These are phyloP conservation scores for Cercospora zeina DNA, from an alignment of 2,329 filamentous ascomycete species.

Conservation along the genomic window DNA sequence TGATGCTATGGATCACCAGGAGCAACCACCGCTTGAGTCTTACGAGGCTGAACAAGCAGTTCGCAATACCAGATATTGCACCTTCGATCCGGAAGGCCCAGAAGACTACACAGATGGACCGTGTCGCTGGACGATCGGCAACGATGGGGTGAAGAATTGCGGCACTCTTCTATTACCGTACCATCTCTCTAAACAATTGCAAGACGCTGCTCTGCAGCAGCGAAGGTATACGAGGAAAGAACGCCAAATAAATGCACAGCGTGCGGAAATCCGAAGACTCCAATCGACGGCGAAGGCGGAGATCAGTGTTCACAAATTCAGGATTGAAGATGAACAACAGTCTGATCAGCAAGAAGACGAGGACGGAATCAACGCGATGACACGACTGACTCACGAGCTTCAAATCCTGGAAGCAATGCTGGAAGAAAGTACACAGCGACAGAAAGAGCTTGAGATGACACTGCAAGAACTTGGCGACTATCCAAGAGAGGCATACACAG, in stretches of 20 bases:
- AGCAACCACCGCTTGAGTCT: background rate
- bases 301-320: slow-evolving; percentile 12
- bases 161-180: slow-evolving; percentile 11
- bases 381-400: background rate
- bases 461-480: background rate
- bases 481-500: background rate
- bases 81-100: background rate
- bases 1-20: background rate
- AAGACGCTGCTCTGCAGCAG: background rate
- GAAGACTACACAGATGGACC: slow-evolving; percentile 16
- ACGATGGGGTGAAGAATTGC: slow-evolving; percentile 13
- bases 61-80: slow-evolving; percentile 1
- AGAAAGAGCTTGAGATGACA: background rate
- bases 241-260: background rate
- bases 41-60: background rate
- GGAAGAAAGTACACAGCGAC: too few relatives aligned
- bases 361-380: background rate
- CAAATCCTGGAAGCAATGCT: slow-evolving; percentile 5
- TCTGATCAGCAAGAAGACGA: background rate
- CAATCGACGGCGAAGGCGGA: background rate
- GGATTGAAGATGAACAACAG: background rate
- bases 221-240: background rate
- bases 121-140: background rate
- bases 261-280: background rate
- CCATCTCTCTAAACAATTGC: slow-evolving; percentile 14